phyloP scores from a whole-genome alignment of 768 basidiomycete genomes.

The Plicaturopsis crispa region DNA sequence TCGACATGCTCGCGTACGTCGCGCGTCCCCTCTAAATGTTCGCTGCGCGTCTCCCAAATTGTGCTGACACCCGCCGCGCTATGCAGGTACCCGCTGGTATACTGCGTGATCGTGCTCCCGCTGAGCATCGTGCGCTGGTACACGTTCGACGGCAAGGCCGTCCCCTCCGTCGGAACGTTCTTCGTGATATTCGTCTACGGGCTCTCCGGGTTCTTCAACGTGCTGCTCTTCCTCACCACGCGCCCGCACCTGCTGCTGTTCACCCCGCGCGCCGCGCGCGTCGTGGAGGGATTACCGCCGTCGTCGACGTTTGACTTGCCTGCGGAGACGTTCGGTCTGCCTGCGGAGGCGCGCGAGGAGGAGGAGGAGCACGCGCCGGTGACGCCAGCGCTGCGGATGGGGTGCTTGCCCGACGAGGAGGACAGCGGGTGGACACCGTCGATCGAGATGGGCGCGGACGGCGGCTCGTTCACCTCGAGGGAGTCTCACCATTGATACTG shows the following conservation, averaged over 20 bases:
- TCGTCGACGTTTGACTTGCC: no score
- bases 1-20: slow-evolving; percentile 23
- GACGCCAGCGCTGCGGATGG: no score
- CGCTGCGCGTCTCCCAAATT: not conserved
- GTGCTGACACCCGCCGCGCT: not conserved
- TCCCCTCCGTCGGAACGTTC: slow-evolving; percentile 24
- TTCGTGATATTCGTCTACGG: slow-evolving; percentile 23
- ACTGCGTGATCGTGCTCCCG: slow-evolving; percentile 30
- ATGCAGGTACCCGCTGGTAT: slow-evolving; percentile 30
- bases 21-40: slow-evolving; percentile 1
- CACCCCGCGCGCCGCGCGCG: no score
- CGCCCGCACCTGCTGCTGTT: slow-evolving; percentile 28
- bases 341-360: no score
- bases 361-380: no score
- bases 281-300: no score
- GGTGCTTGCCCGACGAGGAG: no score
- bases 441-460: no score
- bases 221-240: slow-evolving; percentile 27
- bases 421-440: no score
- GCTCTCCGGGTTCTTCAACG: slow-evolving; percentile 33
- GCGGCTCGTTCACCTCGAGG: no score
- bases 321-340: no score
- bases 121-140: slow-evolving; percentile 33
- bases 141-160: slow-evolving; percentile 14
- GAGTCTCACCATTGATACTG: no score